These are phyloP conservation scores for Pseudocercospora fijiensis DNA, from an alignment of 2,329 filamentous ascomycete genomes.

Conservation along the genomic window DNA sequence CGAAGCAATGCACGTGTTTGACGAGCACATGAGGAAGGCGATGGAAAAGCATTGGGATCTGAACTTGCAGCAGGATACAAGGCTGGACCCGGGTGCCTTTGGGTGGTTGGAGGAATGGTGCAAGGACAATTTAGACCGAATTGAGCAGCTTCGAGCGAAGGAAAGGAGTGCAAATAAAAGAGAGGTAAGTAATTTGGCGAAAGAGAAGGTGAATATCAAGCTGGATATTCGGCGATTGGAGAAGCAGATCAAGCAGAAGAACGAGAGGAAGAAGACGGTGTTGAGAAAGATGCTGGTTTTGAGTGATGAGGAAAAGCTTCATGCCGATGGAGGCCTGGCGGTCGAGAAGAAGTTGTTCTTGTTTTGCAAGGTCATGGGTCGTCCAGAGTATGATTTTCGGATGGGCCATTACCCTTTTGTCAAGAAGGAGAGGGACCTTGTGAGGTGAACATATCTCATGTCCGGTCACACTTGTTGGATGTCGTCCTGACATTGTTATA, in stretches of 20 bases:
- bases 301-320: background rate
- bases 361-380: background rate
- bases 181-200: background rate
- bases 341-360: background rate
- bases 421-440: background rate
- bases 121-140: background rate
- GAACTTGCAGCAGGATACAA: background rate
- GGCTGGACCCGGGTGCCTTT: background rate
- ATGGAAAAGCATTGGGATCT: background rate
- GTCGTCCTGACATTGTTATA: background rate
- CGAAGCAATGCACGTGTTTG: background rate
- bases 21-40: background rate
- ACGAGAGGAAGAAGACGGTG: background rate
- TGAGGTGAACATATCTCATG: background rate
- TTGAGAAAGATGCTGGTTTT: background rate
- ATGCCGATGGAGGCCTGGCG: background rate
- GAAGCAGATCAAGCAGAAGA: background rate
- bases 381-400: background rate
- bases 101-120: conserved; percentile 6
- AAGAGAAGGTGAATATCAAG: background rate
- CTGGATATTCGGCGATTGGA: background rate
- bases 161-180: background rate
- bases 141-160: background rate
- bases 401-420: background rate
- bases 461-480: background rate